Evolutionary conservation across 768 basidiomycete species (phyloP).

Genomic region (Lyophyllum shimeji): DNA sequence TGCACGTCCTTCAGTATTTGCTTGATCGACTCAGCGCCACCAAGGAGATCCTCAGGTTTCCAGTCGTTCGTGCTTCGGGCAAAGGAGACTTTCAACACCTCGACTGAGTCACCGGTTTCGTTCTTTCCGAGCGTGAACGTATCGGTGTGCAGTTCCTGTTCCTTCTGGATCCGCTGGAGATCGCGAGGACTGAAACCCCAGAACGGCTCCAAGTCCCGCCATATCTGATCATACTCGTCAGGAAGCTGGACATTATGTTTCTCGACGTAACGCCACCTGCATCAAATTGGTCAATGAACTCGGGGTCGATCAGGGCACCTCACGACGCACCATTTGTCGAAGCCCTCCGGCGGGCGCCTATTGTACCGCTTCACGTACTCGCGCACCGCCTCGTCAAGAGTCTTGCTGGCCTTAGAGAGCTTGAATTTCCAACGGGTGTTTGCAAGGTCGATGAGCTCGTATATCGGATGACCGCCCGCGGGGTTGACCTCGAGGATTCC

Average conservation of each 20-base stretch:
- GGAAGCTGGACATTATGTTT: conserved; percentile 46
- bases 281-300: not conserved
- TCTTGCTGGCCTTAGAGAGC: conserved; percentile 70
- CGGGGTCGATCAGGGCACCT: not conserved
- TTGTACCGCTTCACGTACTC: conserved; percentile 78
- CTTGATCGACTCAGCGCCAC: conserved; percentile 19
- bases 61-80: conserved; percentile 8
- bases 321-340: conserved; percentile 76
- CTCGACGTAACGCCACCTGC: conserved; percentile 46
- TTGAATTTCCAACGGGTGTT: conserved; percentile 59
- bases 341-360: conserved; percentile 82
- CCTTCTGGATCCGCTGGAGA: conserved; percentile 24
- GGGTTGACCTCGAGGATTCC: conserved; percentile 41
- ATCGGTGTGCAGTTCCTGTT: conserved; percentile 29
- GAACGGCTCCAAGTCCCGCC: conserved; percentile 40
- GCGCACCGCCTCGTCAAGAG: conserved; percentile 66
- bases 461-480: conserved; percentile 67
- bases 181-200: conserved; percentile 38
- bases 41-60: conserved; percentile 17
- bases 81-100: conserved; percentile 16
- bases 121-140: conserved; percentile 35
- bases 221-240: conserved; percentile 57
- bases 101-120: conserved; percentile 15
- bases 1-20: conserved; percentile 29
- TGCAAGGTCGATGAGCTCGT: conserved; percentile 70